Evolutionary conservation across 176 grass and related monocot species (phyloP), one percentile per base, ranked within the genome.

Genomic region (Musa itinerans): DNA sequence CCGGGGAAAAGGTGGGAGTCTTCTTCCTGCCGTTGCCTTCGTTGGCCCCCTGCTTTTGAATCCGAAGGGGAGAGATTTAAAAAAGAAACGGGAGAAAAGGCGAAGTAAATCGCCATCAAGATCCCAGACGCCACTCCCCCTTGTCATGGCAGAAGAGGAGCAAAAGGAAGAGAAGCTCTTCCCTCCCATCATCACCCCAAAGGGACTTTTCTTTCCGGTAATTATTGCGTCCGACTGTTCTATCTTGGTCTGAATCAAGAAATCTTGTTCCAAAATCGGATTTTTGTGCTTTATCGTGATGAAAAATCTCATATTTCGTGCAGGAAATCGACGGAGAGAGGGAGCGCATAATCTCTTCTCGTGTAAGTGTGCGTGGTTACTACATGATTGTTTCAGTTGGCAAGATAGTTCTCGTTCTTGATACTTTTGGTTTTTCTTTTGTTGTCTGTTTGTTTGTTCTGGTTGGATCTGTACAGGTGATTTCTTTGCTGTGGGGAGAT

Each of bases 401-500:
- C n/a, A 0, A 54, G 66, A 71, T 54, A 51, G 56, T 68, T 29
- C 9, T 53, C 22, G 69, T 65, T 0, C 52, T 22, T 15, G 34
- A 43, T 43, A 43, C 34, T 43, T 43, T 34, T 34, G 29, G 29
- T 71, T 78, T 71, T 50, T 16, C 53, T 61, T 72, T 23, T 84
- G 9, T 26, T 69, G 0, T 25, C 20, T 21, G 15, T 50, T 70
- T 70, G 68, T 50, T 70, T 70, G 15, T 70, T 50, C 16, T 20
- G 67, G 67, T n/a, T 20, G 12, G 34, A 69, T 50, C 8, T 63
- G 71, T 78, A 16, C 73, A 97, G 94, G 90, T 93, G 77, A 84
- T 93, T 74, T 98, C 88, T 8, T 81, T 91, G 73, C 79, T 98
- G 24, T 89, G 90, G 80, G 84, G 90, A 52, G 90, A 92, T 54